A percentile compares a stretch with the other conserved stretches of the same genome.
Evolutionary conservation across 163 green algal genomes (phyloP).

Genomic region (Chlamydomonas reinhardtii): DNA sequence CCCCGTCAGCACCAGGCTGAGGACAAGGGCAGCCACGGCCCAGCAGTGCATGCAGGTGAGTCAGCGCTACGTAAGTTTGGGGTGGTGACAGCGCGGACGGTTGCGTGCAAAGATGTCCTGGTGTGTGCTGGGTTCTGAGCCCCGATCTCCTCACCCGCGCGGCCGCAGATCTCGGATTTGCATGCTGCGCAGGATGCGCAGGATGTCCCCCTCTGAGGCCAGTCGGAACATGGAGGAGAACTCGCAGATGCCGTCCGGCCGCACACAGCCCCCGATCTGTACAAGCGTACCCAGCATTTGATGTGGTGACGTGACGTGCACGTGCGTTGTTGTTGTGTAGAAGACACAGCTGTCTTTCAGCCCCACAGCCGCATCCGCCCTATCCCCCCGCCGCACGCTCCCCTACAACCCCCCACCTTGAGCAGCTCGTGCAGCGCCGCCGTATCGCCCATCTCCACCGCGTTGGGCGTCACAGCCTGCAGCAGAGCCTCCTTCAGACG

Average conservation of each 20-base stretch:
- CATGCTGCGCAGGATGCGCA: constrained; percentile 4
- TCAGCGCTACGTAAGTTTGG: too few relatives aligned
- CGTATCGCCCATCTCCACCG: constrained; percentile 37
- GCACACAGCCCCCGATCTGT: constrained; percentile 25
- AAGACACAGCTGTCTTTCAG: too few relatives aligned
- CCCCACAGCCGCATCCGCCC: too few relatives aligned
- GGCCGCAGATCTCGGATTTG: constrained; percentile 30
- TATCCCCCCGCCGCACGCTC: too few relatives aligned
- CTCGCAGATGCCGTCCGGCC: constrained; percentile 30
- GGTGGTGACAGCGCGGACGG: too few relatives aligned
- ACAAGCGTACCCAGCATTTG: too few relatives aligned
- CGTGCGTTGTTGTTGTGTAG: too few relatives aligned
- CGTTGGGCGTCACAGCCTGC: constrained; percentile 36
- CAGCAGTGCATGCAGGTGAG: too few relatives aligned
- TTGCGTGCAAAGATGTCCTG: too few relatives aligned
- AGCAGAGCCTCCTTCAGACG: constrained; percentile 36
- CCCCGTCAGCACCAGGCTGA: constrained; percentile 13
- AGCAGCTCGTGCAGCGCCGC: constrained; percentile 29
- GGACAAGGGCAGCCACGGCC: too few relatives aligned
- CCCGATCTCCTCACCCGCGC: neutral
- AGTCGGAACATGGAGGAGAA: constrained; percentile 15
- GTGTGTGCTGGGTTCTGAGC: too few relatives aligned
- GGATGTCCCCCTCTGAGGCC: constrained; percentile 13
- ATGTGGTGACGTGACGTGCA: too few relatives aligned
- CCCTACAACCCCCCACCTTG: neutral